A percentile compares a stretch with the other conserved stretches of the same genome.
phyloP scores from a whole-genome alignment of 2,329 filamentous ascomycete genomes.

The Epichloe hybrida region DNA sequence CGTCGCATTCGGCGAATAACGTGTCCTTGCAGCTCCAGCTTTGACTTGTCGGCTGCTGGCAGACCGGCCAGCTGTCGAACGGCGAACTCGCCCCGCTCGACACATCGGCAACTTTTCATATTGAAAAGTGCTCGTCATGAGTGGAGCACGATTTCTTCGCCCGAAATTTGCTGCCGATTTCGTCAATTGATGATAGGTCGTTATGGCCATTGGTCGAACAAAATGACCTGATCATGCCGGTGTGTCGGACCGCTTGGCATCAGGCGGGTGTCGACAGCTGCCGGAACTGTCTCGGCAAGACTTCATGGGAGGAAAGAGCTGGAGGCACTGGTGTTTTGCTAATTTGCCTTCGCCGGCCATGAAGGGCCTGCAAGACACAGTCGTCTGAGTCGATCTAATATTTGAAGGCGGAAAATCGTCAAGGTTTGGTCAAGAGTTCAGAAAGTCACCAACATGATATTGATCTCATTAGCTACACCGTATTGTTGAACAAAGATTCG shows the following conservation, averaged over 20 bases:
- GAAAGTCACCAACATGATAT: neutral
- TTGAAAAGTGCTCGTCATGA: neutral
- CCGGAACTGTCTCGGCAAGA: neutral
- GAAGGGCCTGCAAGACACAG: neutral
- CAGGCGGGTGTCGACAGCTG: neutral
- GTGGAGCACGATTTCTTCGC: neutral
- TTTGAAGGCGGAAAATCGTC: too few relatives aligned
- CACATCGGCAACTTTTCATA: neutral
- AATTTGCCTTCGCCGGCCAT: neutral
- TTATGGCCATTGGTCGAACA: neutral
- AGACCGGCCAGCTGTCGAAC: neutral
- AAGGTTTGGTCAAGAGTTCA: neutral
- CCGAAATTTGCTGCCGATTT: neutral
- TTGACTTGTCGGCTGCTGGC: neutral
- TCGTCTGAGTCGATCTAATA: neutral
- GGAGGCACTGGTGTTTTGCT: neutral
- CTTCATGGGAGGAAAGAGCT: neutral
- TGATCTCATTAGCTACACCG: neutral
- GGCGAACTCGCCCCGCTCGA: neutral
- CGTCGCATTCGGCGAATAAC: neutral
- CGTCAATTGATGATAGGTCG: neutral
- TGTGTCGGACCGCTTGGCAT: neutral
- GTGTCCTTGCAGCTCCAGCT: neutral
- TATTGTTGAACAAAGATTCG: neutral
- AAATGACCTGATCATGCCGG: neutral